These are phyloP conservation scores for Colletotrichum gigasporum DNA, from an alignment of 2,329 filamentous ascomycete genomes.

Conservation along the genomic window DNA sequence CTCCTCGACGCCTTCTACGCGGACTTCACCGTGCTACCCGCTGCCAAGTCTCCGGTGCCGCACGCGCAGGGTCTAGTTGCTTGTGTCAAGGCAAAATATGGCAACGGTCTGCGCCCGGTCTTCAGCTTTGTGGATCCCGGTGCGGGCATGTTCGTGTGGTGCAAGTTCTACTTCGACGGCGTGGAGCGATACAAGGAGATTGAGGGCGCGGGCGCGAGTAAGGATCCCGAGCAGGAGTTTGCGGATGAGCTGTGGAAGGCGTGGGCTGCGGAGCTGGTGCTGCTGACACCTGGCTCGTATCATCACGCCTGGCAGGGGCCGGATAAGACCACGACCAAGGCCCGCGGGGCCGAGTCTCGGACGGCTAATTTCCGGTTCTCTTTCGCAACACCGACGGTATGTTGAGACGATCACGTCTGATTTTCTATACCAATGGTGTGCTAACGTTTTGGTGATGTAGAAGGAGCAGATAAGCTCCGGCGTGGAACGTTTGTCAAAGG, in stretches of 20 bases:
- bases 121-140: slow-evolving; percentile 41
- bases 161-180: slow-evolving; percentile 39
- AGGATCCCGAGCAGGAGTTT: slow-evolving; percentile 38
- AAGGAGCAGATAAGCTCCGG: slow-evolving; percentile 31
- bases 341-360: slow-evolving; percentile 34
- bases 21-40: slow-evolving; percentile 33
- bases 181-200: slow-evolving; percentile 32
- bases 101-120: slow-evolving; percentile 30
- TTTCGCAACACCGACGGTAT: slow-evolving; percentile 40
- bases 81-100: slow-evolving; percentile 15
- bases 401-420: not conserved
- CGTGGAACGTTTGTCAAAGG: slow-evolving; percentile 18
- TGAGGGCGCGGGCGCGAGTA: slow-evolving; percentile 25
- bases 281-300: slow-evolving; percentile 42
- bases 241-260: slow-evolving; percentile 35
- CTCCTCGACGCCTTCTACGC: slow-evolving; percentile 64
- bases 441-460: slow-evolving; percentile 19
- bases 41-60: slow-evolving; percentile 31
- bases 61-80: slow-evolving; percentile 35
- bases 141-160: slow-evolving; percentile 45
- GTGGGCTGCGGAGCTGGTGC: slow-evolving; percentile 34
- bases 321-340: slow-evolving; percentile 37
- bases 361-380: slow-evolving; percentile 40
- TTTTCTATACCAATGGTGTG: not conserved
- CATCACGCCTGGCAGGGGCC: slow-evolving; percentile 43